phyloP scores from a whole-genome alignment of 352 stramenopile genomes.

The Phytophthora fragariaefolia region DNA sequence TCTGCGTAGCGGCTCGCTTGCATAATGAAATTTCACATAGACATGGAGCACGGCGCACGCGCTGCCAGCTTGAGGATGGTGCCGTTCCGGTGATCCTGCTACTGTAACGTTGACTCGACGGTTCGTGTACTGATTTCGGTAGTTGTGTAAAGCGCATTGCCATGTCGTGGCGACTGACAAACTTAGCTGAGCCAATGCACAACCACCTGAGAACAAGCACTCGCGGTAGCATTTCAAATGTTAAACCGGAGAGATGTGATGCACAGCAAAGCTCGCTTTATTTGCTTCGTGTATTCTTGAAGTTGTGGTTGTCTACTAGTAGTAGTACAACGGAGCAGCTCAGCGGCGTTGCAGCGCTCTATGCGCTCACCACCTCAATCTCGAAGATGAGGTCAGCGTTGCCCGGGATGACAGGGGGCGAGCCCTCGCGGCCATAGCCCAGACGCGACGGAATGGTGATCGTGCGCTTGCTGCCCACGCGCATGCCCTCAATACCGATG shows the following conservation, averaged over 20 bases:
- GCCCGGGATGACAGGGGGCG: constrained; percentile 82
- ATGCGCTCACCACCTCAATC: constrained; percentile 89
- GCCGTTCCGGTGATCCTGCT: constrained; percentile 8
- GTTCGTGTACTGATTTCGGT: constrained; percentile 2
- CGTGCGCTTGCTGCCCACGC: constrained; percentile 90
- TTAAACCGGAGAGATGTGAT: constrained; percentile 15
- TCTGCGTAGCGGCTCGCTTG: background rate
- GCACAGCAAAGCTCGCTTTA: constrained; percentile 16
- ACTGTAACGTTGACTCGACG: too few relatives aligned
- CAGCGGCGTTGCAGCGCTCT: constrained; percentile 13
- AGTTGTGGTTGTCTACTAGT: background rate
- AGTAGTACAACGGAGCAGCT: background rate
- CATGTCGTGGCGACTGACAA: constrained; percentile 3
- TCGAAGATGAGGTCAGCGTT: constrained; percentile 96
- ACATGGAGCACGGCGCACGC: too few relatives aligned
- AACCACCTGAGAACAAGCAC: background rate
- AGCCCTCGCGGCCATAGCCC: constrained; percentile 92
- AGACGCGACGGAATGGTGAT: constrained; percentile 94
- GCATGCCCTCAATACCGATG: constrained; percentile 92
- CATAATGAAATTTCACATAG: too few relatives aligned
- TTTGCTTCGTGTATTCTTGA: background rate
- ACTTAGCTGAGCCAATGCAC: too few relatives aligned
- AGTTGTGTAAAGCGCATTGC: too few relatives aligned
- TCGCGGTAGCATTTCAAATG: constrained; percentile 3
- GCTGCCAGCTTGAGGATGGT: too few relatives aligned